Conservation (phyloP, 192 early-diverging fungal genomes). For the Coemansia erecta region DNA sequence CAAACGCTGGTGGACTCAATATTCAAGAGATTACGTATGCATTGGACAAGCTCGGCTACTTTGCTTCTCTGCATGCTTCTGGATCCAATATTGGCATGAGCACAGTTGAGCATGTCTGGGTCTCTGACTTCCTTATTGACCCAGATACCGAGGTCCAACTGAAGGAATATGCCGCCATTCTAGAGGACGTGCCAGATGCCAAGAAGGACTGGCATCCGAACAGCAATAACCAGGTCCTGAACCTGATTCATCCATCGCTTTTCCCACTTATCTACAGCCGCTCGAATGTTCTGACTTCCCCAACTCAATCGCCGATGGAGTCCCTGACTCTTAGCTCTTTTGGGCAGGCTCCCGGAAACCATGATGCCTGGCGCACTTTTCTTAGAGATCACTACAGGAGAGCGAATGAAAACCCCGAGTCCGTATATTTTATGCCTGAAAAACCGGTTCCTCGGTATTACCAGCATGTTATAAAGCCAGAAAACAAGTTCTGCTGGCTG, state of each 20-base stretch:
- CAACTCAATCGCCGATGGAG: slow-evolving; percentile 25
- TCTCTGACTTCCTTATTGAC: slow-evolving; percentile 37
- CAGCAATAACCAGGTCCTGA: too few species aligned
- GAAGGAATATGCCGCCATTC: slow-evolving; percentile 24
- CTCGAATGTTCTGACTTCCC: slow-evolving; percentile 19
- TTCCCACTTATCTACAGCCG: slow-evolving; percentile 30
- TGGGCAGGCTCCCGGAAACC: slow-evolving; percentile 23
- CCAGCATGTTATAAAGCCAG: too few species aligned
- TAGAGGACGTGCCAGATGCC: slow-evolving; percentile 38
- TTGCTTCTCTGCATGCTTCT: slow-evolving; percentile 20
- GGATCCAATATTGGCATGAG: slow-evolving; percentile 22
- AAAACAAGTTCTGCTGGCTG: slow-evolving; percentile 55
- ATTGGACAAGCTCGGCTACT: slow-evolving; percentile 47
- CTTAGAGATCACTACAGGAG: too few species aligned
- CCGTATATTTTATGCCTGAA: background rate
- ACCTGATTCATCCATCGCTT: too few species aligned
- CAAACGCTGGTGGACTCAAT: slow-evolving; percentile 24
- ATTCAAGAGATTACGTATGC: slow-evolving; percentile 48
- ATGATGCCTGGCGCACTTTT: slow-evolving; percentile 7
- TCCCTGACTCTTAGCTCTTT: slow-evolving; percentile 27
- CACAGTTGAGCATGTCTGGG: slow-evolving; percentile 37
- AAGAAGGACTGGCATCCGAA: too few species aligned
- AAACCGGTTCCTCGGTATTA: background rate
- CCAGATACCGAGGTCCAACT: slow-evolving; percentile 15
- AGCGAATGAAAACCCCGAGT: background rate